Base-by-base conservation (phyloP, 2,329 filamentous ascomycete genomes). In the Ilyonectria sp. region DNA sequence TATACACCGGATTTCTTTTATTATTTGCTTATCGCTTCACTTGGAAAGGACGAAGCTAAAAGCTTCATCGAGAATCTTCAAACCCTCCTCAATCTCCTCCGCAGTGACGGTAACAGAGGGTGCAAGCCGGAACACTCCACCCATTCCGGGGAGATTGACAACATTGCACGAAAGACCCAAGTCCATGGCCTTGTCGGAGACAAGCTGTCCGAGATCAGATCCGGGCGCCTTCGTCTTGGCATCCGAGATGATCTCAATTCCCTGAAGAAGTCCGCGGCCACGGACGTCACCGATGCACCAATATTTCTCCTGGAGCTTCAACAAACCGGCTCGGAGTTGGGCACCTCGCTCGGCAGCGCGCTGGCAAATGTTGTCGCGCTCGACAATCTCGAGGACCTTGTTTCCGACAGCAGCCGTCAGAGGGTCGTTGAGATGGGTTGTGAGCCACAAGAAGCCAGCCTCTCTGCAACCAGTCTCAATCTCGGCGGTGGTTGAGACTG, bases 361-460 rank as follows among this genome's bases (percentile, higher is more conserved):
- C 19, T 80, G 73, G 47, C 82, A 82, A 2, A 87, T 76, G 17
- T 81, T 75, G 68, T 89, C 86, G 4, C 86, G 79, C 37, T 82
- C 79, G 4, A 88, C 84, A 19, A 89, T 85, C 69, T 88, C 86
- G 2, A 89, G 80, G 8, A 88, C 86, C 71, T 88, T 88, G 60
- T 84, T 80, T 0, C 86, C 86, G 3, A 89, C 86, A 0, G 86
- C 84, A 1, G 86, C 84, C 0, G 86, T 82, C 4, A 89, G 73
- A 0, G 87, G 86, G 55, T 89, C 86, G 70, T 88, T 88, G 21
- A 87, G 75, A 67, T 89, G 86, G 0, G 87, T 89, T 0, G 86
- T 87, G 43, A 86, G 79, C 78, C 83, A 87, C 1, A 85, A 76
- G 68, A 84, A 87, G 2, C 80, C 82, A 0, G 80, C 79, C 10